Evolutionary conservation across 139 green algal species (phyloP).

Genomic region (Micractinium sp.): DNA sequence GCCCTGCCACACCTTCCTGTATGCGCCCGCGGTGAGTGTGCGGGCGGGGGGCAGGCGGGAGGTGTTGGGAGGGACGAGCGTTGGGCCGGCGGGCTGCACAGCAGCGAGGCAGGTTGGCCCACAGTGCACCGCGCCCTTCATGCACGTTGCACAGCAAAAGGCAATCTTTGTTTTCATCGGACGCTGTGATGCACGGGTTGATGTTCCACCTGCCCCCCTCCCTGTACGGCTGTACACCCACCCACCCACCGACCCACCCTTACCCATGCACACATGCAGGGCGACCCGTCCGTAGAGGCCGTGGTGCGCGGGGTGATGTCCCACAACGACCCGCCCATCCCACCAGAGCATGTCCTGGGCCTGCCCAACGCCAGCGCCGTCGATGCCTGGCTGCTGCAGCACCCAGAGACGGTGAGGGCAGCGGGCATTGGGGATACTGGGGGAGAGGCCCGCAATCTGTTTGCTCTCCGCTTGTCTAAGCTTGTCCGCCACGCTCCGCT

Average conservation of each 20-base stretch:
- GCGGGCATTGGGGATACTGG: no score
- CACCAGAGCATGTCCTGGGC: conserved; percentile 17
- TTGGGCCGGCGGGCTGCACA: background rate
- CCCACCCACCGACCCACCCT: no score
- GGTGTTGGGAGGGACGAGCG: background rate
- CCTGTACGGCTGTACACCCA: no score
- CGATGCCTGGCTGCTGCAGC: conserved; percentile 66
- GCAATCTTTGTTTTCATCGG: background rate
- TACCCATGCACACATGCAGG: conserved; percentile 14
- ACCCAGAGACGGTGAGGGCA: conserved; percentile 56
- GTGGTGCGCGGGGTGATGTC: conserved; percentile 34
- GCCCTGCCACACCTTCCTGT: conserved; percentile 51
- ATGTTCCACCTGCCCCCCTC: no score
- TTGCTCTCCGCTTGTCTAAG: no score
- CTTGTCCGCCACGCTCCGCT: background rate
- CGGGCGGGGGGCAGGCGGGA: background rate
- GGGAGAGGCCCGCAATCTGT: no score
- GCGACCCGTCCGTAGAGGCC: conserved; percentile 30
- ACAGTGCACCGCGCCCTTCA: no score
- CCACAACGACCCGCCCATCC: conserved; percentile 46
- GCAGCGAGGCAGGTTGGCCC: background rate
- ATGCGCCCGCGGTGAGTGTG: conserved; percentile 38
- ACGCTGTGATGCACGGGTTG: no score
- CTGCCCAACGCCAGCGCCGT: conserved; percentile 38
- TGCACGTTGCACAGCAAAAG: no score